phyloP scores from a whole-genome alignment of 179 eudicot genomes.

The Gypsophila paniculata region DNA sequence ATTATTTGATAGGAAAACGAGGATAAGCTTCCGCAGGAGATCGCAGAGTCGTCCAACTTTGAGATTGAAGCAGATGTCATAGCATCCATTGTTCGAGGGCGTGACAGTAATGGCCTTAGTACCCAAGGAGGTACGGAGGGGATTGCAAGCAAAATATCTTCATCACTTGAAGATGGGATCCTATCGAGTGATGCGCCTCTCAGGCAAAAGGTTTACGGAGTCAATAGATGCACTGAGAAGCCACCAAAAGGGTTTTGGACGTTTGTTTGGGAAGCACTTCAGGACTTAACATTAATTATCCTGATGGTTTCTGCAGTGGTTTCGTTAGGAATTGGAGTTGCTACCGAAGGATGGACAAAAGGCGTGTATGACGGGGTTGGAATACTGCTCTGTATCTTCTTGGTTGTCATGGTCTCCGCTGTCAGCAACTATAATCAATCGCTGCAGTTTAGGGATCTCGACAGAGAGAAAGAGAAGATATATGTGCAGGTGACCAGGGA shows the following conservation, averaged over 20 bases:
- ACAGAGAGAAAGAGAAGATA: constrained; percentile 83
- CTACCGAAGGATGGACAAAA: constrained; percentile 74
- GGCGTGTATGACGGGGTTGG: constrained; percentile 85
- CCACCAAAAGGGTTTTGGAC: constrained; percentile 73
- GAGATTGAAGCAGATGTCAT: constrained; percentile 61
- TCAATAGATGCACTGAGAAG: constrained; percentile 64
- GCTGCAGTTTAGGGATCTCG: constrained; percentile 74
- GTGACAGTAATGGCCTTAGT: constrained; percentile 42
- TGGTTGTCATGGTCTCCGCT: constrained; percentile 81
- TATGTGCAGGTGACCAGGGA: constrained; percentile 76
- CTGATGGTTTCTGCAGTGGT: constrained; percentile 86
- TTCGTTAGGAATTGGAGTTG: constrained; percentile 76
- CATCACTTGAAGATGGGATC: constrained; percentile 56
- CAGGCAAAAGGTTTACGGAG: constrained; percentile 62
- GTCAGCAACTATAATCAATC: constrained; percentile 81
- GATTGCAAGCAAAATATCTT: constrained; percentile 51
- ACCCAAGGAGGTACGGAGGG: constrained; percentile 51
- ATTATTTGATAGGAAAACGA: constrained; percentile 67
- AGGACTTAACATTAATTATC: constrained; percentile 80
- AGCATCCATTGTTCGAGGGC: constrained; percentile 56
- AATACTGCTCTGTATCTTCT: constrained; percentile 62
- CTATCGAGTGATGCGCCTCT: constrained; percentile 38
- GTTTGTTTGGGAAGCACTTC: constrained; percentile 90
- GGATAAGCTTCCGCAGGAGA: constrained; percentile 28
- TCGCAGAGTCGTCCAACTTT: constrained; percentile 51